A percentile compares a stretch with the other conserved stretches of the same genome.
Evolutionary conservation across 768 basidiomycete species (phyloP).

Genomic region (Russula earlei): DNA sequence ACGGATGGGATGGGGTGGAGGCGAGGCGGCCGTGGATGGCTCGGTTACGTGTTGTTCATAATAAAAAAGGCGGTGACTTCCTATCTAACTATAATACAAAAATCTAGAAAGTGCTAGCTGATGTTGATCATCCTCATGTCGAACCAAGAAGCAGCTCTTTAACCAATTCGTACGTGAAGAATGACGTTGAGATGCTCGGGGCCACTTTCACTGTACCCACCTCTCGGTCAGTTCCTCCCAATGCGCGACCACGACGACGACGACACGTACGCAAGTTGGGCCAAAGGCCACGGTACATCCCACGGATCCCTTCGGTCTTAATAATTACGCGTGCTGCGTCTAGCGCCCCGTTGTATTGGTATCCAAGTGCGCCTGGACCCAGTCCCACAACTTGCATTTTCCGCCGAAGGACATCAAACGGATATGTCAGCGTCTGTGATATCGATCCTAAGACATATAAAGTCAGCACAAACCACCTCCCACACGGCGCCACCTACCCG

Average conservation of each 20-base stretch:
- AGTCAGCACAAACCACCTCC: background rate
- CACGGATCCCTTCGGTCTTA: slow-evolving; percentile 61
- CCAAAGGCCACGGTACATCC: slow-evolving; percentile 83
- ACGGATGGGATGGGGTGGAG: background rate
- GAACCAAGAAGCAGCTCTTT: slow-evolving; percentile 39
- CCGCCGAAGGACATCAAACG: slow-evolving; percentile 87
- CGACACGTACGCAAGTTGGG: slow-evolving; percentile 67
- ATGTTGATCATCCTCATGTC: slow-evolving; percentile 19
- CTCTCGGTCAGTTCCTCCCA: background rate
- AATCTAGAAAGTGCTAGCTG: slow-evolving; percentile 8
- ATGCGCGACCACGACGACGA: background rate
- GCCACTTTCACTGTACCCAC: slow-evolving; percentile 74
- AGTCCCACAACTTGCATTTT: slow-evolving; percentile 95
- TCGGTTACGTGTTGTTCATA: slow-evolving; percentile 6
- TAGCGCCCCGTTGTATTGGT: slow-evolving; percentile 72
- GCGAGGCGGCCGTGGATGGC: background rate
- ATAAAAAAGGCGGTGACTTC: background rate
- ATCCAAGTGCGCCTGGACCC: slow-evolving; percentile 39
- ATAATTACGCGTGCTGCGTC: slow-evolving; percentile 67
- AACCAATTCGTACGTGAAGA: slow-evolving; percentile 73
- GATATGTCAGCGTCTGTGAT: slow-evolving; percentile 91
- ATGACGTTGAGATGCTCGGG: slow-evolving; percentile 80
- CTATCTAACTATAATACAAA: slow-evolving; percentile 13
- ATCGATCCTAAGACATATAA: slow-evolving; percentile 52
- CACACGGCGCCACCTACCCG: slow-evolving; percentile 39